Percentiles rank a stretch among this genome's conserved stretches.
Evolutionary conservation across 2,329 filamentous ascomycete species (phyloP).

Genomic region (Aphanoascus verrucosus): DNA sequence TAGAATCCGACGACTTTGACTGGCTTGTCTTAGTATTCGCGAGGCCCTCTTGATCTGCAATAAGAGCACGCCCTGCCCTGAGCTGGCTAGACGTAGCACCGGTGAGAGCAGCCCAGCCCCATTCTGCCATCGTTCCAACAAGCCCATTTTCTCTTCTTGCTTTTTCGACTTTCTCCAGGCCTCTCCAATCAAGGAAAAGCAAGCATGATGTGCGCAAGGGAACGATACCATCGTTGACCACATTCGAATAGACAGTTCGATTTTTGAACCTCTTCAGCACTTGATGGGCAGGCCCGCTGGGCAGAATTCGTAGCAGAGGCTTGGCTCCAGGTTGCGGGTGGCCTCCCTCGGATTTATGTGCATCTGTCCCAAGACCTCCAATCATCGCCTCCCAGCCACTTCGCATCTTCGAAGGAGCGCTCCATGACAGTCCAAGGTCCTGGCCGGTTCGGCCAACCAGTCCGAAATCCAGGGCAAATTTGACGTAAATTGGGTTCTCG

Average conservation of each 20-base stretch:
- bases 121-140: constrained; percentile 83
- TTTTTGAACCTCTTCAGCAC: constrained; percentile 82
- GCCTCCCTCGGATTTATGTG: constrained; percentile 41
- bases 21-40: constrained; percentile 8
- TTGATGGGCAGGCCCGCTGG: constrained; percentile 79
- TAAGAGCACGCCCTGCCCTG: constrained; percentile 17
- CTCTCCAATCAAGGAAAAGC: constrained; percentile 95
- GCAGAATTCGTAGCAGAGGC: constrained; percentile 75
- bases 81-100: constrained; percentile 49
- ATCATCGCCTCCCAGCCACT: constrained; percentile 85
- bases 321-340: constrained; percentile 68
- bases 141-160: constrained; percentile 82
- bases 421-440: constrained; percentile 89
- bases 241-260: constrained; percentile 87
- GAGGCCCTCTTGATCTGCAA: constrained; percentile 2
- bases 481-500: constrained; percentile 94
- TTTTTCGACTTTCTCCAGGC: constrained; percentile 85
- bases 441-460: constrained; percentile 92
- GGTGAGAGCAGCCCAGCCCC: constrained; percentile 89
- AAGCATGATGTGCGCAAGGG: constrained; percentile 88
- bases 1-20: background rate
- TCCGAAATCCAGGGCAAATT: constrained; percentile 91
- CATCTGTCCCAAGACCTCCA: constrained; percentile 60
- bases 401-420: constrained; percentile 70
- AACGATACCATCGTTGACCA: constrained; percentile 95